These are phyloP conservation scores for Boletus subcaerulescens DNA, from an alignment of 768 basidiomycete genomes.

Conservation along the genomic window DNA sequence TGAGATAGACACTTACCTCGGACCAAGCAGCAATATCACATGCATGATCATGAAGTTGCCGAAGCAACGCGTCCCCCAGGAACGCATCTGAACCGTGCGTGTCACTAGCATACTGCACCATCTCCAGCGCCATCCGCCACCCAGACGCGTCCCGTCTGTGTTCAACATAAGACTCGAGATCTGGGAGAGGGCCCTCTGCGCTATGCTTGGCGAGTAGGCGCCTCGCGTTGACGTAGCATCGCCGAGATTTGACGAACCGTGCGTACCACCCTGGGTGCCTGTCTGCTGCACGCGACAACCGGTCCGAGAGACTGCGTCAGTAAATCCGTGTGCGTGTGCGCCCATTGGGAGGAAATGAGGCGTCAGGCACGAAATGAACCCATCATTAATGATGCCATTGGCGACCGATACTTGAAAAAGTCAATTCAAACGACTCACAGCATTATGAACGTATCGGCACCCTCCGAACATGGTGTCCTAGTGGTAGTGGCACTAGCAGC, in stretches of 20 bases:
- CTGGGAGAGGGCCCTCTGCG: constrained; percentile 26
- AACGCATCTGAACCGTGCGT: constrained; percentile 35
- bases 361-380: constrained; percentile 3
- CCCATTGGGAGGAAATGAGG: neutral
- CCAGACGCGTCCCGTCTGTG: constrained; percentile 49
- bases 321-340: neutral
- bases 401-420: neutral
- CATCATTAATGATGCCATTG: constrained; percentile 9
- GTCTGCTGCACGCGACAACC: constrained; percentile 34
- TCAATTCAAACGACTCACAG: constrained; percentile 17
- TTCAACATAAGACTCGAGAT: constrained; percentile 46
- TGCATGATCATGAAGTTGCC: constrained; percentile 38
- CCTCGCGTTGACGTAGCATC: constrained; percentile 34
- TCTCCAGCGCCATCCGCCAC: constrained; percentile 45
- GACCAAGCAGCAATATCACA: constrained; percentile 52
- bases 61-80: constrained; percentile 26
- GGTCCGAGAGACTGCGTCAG: constrained; percentile 37
- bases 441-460: constrained; percentile 9
- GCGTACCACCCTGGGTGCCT: constrained; percentile 40
- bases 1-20: constrained; percentile 37
- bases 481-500: too few relatives aligned
- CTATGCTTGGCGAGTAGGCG: constrained; percentile 26
- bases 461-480: neutral
- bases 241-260: constrained; percentile 39
- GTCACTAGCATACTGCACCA: constrained; percentile 54